Conservation (phyloP, 371 early-diverging fungal species). For the Apophysomyces ossiformis region DNA sequence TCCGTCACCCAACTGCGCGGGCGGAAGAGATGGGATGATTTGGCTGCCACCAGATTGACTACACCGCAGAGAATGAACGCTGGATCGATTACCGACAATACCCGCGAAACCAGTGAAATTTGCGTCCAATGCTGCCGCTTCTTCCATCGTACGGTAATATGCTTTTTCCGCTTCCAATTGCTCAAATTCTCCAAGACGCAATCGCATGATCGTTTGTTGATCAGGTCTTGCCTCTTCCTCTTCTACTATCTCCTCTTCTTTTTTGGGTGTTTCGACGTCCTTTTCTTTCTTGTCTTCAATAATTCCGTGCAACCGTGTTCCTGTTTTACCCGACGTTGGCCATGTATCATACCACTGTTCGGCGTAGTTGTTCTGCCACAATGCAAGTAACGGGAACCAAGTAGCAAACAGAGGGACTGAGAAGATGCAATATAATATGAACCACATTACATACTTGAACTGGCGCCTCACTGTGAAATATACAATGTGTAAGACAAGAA, state of each 20-base stretch:
- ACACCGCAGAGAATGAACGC: constrained; percentile 3
- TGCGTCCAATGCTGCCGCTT: constrained; percentile 51
- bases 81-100: constrained; percentile 24
- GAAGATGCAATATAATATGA: constrained; percentile 43
- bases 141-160: constrained; percentile 34
- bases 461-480: constrained; percentile 45
- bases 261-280: background rate
- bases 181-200: constrained; percentile 47
- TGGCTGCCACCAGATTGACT: constrained; percentile 6
- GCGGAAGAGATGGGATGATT: constrained; percentile 27
- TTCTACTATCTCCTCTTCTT: constrained; percentile 4
- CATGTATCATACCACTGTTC: constrained; percentile 52
- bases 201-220: constrained; percentile 25
- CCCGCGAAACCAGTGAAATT: constrained; percentile 48
- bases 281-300: constrained; percentile 23
- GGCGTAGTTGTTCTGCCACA: constrained; percentile 45
- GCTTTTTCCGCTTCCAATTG: constrained; percentile 33
- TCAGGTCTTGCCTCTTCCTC: constrained; percentile 4
- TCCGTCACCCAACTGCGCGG: constrained; percentile 39
- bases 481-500: constrained; percentile 43
- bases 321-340: constrained; percentile 25
- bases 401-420: constrained; percentile 45
- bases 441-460: constrained; percentile 52
- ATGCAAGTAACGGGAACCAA: constrained; percentile 47
- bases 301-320: constrained; percentile 42